Conservation (phyloP, 2,329 filamentous ascomycete species). For the Aspergillus piperis region DNA sequence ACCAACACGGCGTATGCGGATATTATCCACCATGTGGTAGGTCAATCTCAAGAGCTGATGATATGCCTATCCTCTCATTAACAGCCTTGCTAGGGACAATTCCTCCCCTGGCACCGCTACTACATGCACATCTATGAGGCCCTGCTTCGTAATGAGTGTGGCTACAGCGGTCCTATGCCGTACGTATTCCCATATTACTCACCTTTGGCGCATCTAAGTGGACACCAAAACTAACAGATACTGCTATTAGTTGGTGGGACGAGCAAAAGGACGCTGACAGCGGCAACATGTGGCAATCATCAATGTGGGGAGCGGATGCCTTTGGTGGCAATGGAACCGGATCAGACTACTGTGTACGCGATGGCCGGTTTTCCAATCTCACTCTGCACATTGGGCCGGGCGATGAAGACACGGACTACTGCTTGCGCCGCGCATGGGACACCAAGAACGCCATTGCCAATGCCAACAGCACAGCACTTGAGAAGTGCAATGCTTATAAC, state of each 20-base stretch:
- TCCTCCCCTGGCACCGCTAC: slow-evolving; percentile 12
- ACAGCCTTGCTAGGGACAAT: slow-evolving; percentile 3
- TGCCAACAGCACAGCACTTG: slow-evolving; percentile 4
- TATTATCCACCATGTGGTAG: slow-evolving; percentile 12
- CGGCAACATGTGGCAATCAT: slow-evolving; percentile 11
- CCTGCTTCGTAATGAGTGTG: slow-evolving; percentile 7
- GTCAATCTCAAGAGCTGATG: neutral
- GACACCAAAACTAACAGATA: neutral
- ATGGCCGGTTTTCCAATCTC: slow-evolving; percentile 12
- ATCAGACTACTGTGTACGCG: slow-evolving; percentile 6
- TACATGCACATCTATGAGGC: slow-evolving; percentile 13
- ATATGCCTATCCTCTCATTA: neutral
- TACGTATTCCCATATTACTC: neutral
- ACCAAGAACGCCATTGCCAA: neutral
- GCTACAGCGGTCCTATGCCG: slow-evolving; percentile 2
- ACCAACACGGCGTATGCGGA: slow-evolving; percentile 12
- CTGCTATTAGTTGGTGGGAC: slow-evolving; percentile 3
- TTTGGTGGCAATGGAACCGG: slow-evolving; percentile 13
- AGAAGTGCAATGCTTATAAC: slow-evolving; percentile 7
- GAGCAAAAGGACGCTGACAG: slow-evolving; percentile 12
- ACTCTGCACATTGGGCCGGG: slow-evolving; percentile 14
- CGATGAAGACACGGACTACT: slow-evolving; percentile 12
- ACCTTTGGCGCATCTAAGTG: neutral
- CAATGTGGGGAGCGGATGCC: slow-evolving; percentile 11
- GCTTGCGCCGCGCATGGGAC: slow-evolving; percentile 12